A percentile compares a stretch with the other conserved stretches of the same genome.
phyloP scores from a whole-genome alignment of 495 filamentous ascomycete species.

The Penicillium taxi region DNA sequence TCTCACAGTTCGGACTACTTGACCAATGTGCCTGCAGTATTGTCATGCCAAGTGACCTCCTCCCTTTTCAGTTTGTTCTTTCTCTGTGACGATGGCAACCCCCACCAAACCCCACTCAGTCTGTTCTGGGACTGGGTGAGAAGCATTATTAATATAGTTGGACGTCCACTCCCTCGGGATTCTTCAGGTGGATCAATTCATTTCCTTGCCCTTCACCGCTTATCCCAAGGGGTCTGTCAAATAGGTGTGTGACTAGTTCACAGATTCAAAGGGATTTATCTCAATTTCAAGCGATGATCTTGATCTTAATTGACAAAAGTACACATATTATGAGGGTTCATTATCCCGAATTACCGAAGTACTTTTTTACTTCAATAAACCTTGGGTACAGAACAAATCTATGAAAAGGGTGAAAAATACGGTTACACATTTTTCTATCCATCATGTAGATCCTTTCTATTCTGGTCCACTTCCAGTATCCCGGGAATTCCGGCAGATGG shows the following conservation, averaged over 20 bases:
- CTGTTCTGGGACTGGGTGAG: constrained; percentile 14
- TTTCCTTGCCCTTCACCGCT: constrained; percentile 19
- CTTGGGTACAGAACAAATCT: no score
- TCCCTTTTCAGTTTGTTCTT: constrained; percentile 13
- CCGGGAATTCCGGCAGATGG: no score
- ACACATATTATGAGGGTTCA: no score
- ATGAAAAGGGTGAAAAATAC: no score
- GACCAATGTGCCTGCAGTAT: constrained; percentile 13
- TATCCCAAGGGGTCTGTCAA: constrained; percentile 9
- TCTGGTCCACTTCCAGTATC: no score
- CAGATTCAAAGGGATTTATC: no score
- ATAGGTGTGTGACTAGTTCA: background rate
- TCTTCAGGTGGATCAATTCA: constrained; percentile 11
- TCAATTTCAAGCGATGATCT: no score
- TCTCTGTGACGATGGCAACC: constrained; percentile 12
- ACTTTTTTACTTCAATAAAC: no score
- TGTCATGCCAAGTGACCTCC: constrained; percentile 15
- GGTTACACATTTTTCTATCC: no score
- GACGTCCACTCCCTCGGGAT: constrained; percentile 20
- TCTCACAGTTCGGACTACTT: background rate
- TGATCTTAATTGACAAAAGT: no score
- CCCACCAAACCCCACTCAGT: constrained; percentile 4
- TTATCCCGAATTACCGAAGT: no score
- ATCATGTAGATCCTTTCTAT: no score
- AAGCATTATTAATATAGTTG: constrained; percentile 24